Evolutionary conservation across 2,329 filamentous ascomycete genomes (phyloP), one percentile per base, ranked within the genome.

Genomic region (Botrytis cinerea): DNA sequence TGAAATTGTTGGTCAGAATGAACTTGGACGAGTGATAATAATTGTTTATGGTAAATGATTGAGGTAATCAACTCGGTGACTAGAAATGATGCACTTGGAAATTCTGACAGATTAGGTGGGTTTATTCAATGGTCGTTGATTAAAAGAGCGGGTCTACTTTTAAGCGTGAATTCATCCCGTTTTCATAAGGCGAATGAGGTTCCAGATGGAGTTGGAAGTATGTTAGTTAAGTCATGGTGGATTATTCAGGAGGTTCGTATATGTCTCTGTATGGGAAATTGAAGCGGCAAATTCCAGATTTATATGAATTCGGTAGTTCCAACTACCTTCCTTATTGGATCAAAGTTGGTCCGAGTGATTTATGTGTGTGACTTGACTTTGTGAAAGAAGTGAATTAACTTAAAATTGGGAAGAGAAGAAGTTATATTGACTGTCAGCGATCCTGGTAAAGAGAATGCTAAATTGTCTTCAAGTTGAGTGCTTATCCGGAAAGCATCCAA

Each of bases 381-480:
- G 28, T 57, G 38, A 25, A 69, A 69, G 38, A 32, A 18, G n/a
- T 69, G 38, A 3, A 25, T 57, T 38, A 54, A n/a, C n/a, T 57
- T 8, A 57, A 57, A 43, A 8, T 6, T 35, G 22, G 28, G 14
- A 48, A 48, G 28, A 28, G 22, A 68, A 54, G 35, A 7, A 40
- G 35, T n/a, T 57, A 40, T 3, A 35, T 54, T 28, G 32, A 20
- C 25, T 43, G 10, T 57, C 43, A 54, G 25, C 18, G 9, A 14
- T 48, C 48, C 64, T 18, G 10, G 64, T 57, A 28, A 57, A 54
- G 43, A 68, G 4, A 20, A 48, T 14, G 16, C 10, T 48, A 40
- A 68, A 43, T 68, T 57, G 64, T 57, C 64, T 57, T 57, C 64
- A 68, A 43, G 22, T 16, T 68, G 46, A 57, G 14, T 68, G 35